Evolutionary conservation across 768 basidiomycete genomes (phyloP).

Genomic region (Ramaria rubella): DNA sequence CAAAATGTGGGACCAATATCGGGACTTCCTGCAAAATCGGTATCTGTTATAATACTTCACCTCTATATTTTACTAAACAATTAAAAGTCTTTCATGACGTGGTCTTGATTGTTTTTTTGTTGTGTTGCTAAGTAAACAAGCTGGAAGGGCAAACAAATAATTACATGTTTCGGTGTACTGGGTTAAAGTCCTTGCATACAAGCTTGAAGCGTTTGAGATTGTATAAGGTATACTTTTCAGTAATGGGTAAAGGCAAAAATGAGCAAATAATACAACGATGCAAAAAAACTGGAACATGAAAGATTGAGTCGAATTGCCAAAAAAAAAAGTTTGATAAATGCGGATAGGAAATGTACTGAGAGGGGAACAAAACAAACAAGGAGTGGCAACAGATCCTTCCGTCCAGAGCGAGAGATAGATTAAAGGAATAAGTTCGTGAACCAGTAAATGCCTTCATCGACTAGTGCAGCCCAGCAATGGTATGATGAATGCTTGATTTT

Average conservation of each 20-base stretch:
- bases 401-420: background rate
- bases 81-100: too few relatives aligned
- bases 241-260: background rate
- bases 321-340: background rate
- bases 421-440: slow-evolving; percentile 5
- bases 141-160: too few relatives aligned
- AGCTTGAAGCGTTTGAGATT: background rate
- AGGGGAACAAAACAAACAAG: background rate
- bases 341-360: background rate
- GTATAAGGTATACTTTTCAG: background rate
- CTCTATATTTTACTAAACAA: too few relatives aligned
- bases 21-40: too few relatives aligned
- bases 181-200: background rate
- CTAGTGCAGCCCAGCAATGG: background rate
- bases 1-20: too few relatives aligned
- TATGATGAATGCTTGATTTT: background rate
- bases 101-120: too few relatives aligned
- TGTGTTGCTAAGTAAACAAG: too few relatives aligned
- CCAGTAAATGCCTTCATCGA: background rate
- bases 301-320: background rate
- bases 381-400: background rate
- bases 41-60: too few relatives aligned
- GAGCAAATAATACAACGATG: slow-evolving; percentile 7
- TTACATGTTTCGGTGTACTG: too few relatives aligned
- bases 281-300: background rate